A percentile compares a stretch with the other conserved stretches of the same genome.
These are phyloP conservation scores for Trichosphaerium sp. DNA, from an alignment of 78 protist genomes.

Conservation along the genomic window DNA sequence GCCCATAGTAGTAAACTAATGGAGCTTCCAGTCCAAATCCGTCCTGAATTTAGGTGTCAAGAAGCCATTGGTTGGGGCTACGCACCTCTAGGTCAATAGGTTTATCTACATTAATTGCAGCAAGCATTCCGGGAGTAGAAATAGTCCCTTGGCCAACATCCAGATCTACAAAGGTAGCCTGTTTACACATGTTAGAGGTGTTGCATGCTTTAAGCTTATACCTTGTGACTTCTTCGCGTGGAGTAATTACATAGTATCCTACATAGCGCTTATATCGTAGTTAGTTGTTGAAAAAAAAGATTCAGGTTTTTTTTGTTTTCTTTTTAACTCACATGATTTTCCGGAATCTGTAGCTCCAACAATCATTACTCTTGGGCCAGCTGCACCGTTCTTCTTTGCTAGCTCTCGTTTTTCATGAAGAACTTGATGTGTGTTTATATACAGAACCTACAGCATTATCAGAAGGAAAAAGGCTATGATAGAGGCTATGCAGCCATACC, in stretches of 20 bases:
- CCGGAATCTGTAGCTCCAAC: constrained; percentile 69
- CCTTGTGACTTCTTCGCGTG: constrained; percentile 23
- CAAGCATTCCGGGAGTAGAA: constrained; percentile 52
- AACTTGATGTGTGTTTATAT: background rate
- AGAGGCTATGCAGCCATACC: background rate
- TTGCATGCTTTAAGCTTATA: too few species aligned
- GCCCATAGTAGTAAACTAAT: constrained; percentile 55
- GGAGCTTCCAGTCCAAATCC: constrained; percentile 14
- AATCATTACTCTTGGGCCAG: constrained; percentile 23
- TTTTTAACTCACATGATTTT: too few species aligned
- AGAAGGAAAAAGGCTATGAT: background rate
- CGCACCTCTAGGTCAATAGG: constrained; percentile 32
- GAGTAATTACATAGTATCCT: constrained; percentile 42
- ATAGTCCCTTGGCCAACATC: constrained; percentile 61
- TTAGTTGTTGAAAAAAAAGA: too few species aligned
- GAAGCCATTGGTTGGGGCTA: background rate
- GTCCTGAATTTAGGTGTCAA: background rate
- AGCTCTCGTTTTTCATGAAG: background rate
- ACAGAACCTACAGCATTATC: background rate
- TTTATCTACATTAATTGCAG: constrained; percentile 23
- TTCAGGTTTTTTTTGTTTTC: too few species aligned
- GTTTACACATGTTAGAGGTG: too few species aligned
- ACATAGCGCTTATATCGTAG: too few species aligned
- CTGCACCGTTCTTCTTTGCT: too few species aligned
- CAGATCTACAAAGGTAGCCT: constrained; percentile 42